A percentile compares a stretch with the other conserved stretches of the same genome.
These are phyloP conservation scores for Stevia rebaudiana DNA, from an alignment of 140 eudicot species.

Conservation along the genomic window DNA sequence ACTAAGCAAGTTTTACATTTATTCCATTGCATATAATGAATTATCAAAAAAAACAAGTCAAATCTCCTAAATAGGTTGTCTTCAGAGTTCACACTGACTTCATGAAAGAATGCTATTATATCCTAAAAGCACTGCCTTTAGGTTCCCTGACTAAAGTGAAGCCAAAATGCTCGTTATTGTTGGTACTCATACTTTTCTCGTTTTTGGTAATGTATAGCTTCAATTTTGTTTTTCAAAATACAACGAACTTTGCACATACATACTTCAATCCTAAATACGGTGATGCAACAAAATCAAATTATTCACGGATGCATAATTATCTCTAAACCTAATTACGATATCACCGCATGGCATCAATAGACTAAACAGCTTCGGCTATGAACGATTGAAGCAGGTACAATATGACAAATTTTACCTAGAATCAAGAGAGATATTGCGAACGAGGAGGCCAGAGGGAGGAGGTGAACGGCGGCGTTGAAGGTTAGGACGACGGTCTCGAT, in stretches of 20 bases:
- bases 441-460: slow-evolving; percentile 73
- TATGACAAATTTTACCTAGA: slow-evolving; percentile 33
- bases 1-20: neutral
- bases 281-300: neutral
- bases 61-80: neutral
- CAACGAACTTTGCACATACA: slow-evolving; percentile 2
- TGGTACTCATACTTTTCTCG: neutral
- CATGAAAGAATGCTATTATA: neutral
- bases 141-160: neutral
- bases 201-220: neutral
- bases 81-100: neutral
- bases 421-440: slow-evolving; percentile 75
- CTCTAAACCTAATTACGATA: neutral
- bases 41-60: neutral
- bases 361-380: neutral
- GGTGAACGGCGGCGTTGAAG: slow-evolving; percentile 64
- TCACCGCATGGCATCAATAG: slow-evolving; percentile 2
- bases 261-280: neutral
- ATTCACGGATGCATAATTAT: neutral
- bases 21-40: neutral
- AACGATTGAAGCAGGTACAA: neutral
- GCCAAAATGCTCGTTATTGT: neutral
- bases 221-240: neutral
- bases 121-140: neutral
- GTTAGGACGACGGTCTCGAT: slow-evolving; percentile 28